Evolutionary conservation across 352 stramenopile genomes (phyloP).

Genomic region (Pythium angustatum): DNA sequence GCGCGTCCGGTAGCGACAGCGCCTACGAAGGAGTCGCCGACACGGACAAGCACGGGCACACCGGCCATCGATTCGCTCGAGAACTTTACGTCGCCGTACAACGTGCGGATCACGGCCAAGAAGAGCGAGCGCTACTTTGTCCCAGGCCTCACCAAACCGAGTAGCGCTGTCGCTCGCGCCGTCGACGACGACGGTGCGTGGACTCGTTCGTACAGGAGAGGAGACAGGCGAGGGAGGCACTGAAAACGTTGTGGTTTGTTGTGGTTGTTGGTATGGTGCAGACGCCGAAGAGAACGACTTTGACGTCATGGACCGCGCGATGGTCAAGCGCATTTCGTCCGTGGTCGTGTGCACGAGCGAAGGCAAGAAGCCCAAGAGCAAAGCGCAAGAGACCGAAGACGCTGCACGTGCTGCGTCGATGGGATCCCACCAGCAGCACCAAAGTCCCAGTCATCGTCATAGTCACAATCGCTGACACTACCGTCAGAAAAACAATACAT

Average conservation of each 20-base stretch:
- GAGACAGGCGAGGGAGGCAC: too few species aligned
- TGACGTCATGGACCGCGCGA: constrained; percentile 78
- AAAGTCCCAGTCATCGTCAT: not conserved
- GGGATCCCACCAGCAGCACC: too few species aligned
- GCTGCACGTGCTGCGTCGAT: too few species aligned
- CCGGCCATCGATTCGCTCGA: constrained; percentile 36
- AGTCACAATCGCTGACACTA: not conserved
- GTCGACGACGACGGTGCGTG: constrained; percentile 37
- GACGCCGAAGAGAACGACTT: constrained; percentile 59
- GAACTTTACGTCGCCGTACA: constrained; percentile 76
- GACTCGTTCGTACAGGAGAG: not conserved
- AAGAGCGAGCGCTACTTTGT: constrained; percentile 58
- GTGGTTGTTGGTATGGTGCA: constrained; percentile 18
- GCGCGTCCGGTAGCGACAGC: not conserved
- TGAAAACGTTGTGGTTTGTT: too few species aligned
- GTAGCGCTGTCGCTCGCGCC: not conserved
- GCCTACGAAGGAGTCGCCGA: not conserved
- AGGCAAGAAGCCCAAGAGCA: constrained; percentile 49
- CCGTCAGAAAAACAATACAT: not conserved
- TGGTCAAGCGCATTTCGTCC: constrained; percentile 77
- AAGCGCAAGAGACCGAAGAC: too few species aligned
- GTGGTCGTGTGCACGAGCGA: constrained; percentile 62
- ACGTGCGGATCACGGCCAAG: constrained; percentile 67
- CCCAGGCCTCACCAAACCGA: constrained; percentile 39
- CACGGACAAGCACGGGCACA: not conserved